These are phyloP conservation scores for Anthostomella pinea DNA, from an alignment of 2,329 filamentous ascomycete species.

Conservation along the genomic window DNA sequence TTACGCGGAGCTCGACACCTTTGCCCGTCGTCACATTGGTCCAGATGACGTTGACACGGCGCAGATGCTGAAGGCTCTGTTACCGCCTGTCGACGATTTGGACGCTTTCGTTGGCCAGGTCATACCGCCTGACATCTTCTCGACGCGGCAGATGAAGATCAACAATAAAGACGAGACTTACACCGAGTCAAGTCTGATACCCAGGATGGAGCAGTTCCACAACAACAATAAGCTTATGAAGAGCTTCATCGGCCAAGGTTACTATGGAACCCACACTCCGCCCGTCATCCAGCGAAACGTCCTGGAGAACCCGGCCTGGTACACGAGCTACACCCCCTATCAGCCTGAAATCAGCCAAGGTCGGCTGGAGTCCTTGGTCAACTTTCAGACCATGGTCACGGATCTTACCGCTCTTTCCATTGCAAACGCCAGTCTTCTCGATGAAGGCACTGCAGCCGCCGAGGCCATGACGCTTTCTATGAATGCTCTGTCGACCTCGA, in stretches of 20 bases:
- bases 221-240: slow-evolving; percentile 30
- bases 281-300: slow-evolving; percentile 91
- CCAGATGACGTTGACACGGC: slow-evolving; percentile 67
- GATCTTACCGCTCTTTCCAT: slow-evolving; percentile 86
- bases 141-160: slow-evolving; percentile 60
- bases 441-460: slow-evolving; percentile 88
- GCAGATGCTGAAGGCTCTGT: slow-evolving; percentile 76
- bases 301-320: slow-evolving; percentile 92
- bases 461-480: slow-evolving; percentile 95
- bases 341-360: slow-evolving; percentile 97
- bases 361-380: slow-evolving; percentile 84
- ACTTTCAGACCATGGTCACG: slow-evolving; percentile 91
- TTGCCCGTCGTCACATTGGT: slow-evolving; percentile 83
- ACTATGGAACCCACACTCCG: slow-evolving; percentile 82
- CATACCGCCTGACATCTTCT: slow-evolving; percentile 75
- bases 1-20: slow-evolving; percentile 54
- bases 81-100: slow-evolving; percentile 68
- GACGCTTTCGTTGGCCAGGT: slow-evolving; percentile 86
- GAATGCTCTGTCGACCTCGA: slow-evolving; percentile 67
- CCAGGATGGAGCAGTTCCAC: slow-evolving; percentile 46
- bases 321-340: slow-evolving; percentile 96
- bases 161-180: slow-evolving; percentile 44
- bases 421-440: slow-evolving; percentile 85
- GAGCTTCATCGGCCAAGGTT: slow-evolving; percentile 80
- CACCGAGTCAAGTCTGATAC: slow-evolving; percentile 49